These are phyloP conservation scores for Hypoxylon sp. DNA, from an alignment of 2,329 filamentous ascomycete genomes.

Conservation along the genomic window DNA sequence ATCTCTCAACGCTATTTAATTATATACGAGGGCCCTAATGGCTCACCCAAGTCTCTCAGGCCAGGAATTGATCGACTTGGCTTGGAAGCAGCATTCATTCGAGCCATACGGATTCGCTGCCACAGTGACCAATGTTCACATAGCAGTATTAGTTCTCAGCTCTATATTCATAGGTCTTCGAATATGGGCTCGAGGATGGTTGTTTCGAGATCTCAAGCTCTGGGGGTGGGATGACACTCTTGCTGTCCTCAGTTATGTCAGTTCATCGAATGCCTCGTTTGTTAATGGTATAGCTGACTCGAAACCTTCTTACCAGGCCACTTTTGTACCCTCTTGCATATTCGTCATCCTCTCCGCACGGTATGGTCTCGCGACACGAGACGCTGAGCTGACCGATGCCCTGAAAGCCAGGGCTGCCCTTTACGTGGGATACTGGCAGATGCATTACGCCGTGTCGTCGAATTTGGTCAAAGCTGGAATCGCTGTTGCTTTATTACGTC, in stretches of 20 bases:
- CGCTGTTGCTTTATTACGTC: constrained; percentile 20
- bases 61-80: constrained; percentile 20
- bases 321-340: constrained; percentile 16
- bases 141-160: constrained; percentile 15
- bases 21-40: constrained; percentile 12
- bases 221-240: constrained; percentile 28
- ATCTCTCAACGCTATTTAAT: not conserved
- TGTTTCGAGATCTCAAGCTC: constrained; percentile 10
- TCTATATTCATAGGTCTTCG: constrained; percentile 12
- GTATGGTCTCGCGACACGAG: constrained; percentile 20
- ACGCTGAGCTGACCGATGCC: constrained; percentile 11
- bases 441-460: constrained; percentile 25
- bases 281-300: not conserved
- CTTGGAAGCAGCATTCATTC: constrained; percentile 20
- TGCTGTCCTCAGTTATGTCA: constrained; percentile 20
- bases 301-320: not conserved
- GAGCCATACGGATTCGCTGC: constrained; percentile 15
- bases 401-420: constrained; percentile 20
- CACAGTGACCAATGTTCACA: constrained; percentile 5
- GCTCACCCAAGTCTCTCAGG: constrained; percentile 3
- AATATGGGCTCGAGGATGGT: constrained; percentile 21
- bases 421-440: constrained; percentile 24
- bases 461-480: constrained; percentile 28
- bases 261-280: not conserved
- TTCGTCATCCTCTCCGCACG: constrained; percentile 17